Evolutionary conservation across 768 basidiomycete genomes (phyloP).

Genomic region (Amanita brunnescens): DNA sequence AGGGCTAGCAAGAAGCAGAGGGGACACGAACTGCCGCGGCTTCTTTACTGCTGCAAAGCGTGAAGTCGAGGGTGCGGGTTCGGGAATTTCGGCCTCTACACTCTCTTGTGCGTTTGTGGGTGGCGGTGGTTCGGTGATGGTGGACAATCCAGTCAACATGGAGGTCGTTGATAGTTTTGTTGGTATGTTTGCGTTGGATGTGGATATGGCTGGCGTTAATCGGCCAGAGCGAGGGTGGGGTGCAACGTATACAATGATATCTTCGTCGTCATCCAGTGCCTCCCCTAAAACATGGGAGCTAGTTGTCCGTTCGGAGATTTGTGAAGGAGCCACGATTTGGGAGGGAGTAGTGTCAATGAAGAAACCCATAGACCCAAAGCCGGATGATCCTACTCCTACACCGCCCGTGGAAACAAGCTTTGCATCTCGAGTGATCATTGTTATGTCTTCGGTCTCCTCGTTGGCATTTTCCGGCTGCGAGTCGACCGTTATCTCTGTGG

Average conservation of each 20-base stretch:
- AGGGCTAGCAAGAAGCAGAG: slow-evolving; percentile 6
- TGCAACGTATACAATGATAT: slow-evolving; percentile 70
- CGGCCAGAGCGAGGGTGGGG: slow-evolving; percentile 47
- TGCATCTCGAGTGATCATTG: too few species aligned
- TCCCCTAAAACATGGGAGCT: slow-evolving; percentile 13
- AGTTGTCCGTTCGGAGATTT: slow-evolving; percentile 7
- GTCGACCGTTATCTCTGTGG: slow-evolving; percentile 25
- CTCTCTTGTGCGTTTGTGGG: background rate
- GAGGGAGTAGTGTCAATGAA: slow-evolving; percentile 35
- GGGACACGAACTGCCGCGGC: slow-evolving; percentile 9
- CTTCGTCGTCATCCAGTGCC: slow-evolving; percentile 40
- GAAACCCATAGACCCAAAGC: slow-evolving; percentile 13
- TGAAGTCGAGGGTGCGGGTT: background rate
- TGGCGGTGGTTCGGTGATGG: background rate
- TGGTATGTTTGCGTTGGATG: background rate
- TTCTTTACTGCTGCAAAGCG: background rate
- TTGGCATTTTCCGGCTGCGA: background rate
- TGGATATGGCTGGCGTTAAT: slow-evolving; percentile 8
- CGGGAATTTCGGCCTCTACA: background rate
- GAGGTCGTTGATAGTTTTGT: slow-evolving; percentile 11
- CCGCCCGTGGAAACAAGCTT: background rate
- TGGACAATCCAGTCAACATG: slow-evolving; percentile 18
- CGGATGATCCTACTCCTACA: background rate
- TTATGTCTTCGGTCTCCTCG: too few species aligned
- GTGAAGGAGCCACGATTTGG: slow-evolving; percentile 11